Evolutionary conservation across 257 asterid species (phyloP).

Genomic region (Ocimum tenuiflorum): DNA sequence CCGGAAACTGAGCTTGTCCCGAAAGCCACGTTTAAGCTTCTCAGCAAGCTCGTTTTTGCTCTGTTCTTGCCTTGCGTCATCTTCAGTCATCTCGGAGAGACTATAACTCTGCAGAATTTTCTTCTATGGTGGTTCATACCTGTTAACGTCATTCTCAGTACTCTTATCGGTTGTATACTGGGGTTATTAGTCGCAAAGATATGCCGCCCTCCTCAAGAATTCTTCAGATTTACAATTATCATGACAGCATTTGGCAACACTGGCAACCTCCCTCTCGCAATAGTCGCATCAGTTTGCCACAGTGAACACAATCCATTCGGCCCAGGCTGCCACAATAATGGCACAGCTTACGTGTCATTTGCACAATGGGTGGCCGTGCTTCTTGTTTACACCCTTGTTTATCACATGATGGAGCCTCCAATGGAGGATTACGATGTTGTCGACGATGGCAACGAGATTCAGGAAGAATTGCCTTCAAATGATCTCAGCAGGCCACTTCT

Average conservation of each 20-base stretch:
- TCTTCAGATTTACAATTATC: conserved; percentile 62
- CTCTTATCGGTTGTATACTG: conserved; percentile 67
- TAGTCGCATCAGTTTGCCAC: conserved; percentile 81
- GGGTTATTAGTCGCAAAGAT: conserved; percentile 63
- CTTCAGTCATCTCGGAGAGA: conserved; percentile 79
- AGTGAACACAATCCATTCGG: conserved; percentile 63
- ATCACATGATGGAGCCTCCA: conserved; percentile 99
- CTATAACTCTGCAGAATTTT: conserved; percentile 63
- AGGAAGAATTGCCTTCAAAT: conserved; percentile 36
- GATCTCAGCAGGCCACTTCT: conserved; percentile 81
- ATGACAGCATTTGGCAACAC: conserved; percentile 95
- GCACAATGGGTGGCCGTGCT: conserved; percentile 93
- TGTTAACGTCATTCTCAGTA: conserved; percentile 72
- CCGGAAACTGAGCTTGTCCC: conserved; percentile 77
- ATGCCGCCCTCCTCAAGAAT: conserved; percentile 78
- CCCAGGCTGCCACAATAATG: conserved; percentile 44
- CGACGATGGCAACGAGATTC: conserved; percentile 52
- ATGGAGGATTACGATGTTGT: conserved; percentile 48
- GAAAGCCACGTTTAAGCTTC: conserved; percentile 79
- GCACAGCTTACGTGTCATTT: conserved; percentile 82
- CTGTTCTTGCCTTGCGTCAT: conserved; percentile 79
- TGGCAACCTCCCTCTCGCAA: conserved; percentile 82
- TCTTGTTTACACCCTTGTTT: conserved; percentile 84
- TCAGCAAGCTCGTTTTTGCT: conserved; percentile 83
- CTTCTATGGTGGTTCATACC: conserved; percentile 87